Conservation (phyloP, 371 early-diverging fungal species). For the Syncephalastrum sp. region DNA sequence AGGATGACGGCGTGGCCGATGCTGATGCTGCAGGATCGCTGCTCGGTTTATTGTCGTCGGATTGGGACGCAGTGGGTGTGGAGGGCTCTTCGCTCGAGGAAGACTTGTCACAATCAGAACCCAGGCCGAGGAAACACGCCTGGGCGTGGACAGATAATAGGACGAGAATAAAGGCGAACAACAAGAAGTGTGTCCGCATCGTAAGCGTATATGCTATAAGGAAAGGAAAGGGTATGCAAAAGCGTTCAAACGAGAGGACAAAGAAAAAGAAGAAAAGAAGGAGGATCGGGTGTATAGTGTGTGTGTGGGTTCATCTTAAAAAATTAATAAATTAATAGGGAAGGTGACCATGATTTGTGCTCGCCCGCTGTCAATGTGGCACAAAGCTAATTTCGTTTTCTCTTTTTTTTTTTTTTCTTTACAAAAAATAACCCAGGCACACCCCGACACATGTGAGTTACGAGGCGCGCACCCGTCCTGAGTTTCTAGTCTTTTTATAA, state of each 20-base stretch:
- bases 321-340: conserved; percentile 7
- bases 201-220: conserved; percentile 7
- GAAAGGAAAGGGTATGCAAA: conserved; percentile 10
- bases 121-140: conserved; percentile 10
- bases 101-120: conserved; percentile 9
- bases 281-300: not conserved
- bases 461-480: too few species aligned
- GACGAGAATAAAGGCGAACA: conserved; percentile 10
- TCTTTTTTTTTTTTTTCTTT: too few species aligned
- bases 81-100: not conserved
- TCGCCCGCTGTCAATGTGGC: conserved; percentile 5
- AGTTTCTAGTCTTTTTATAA: too few species aligned
- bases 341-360: conserved; percentile 12
- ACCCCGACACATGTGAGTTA: too few species aligned
- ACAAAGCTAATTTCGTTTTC: conserved; percentile 7
- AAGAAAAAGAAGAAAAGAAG: conserved; percentile 8
- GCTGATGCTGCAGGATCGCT: not conserved
- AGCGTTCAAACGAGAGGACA: conserved; percentile 3
- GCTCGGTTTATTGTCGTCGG: not conserved
- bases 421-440: too few species aligned
- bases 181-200: conserved; percentile 12
- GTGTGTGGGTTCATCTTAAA: conserved; percentile 2
- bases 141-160: conserved; percentile 13
- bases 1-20: conserved; percentile 6
- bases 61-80: conserved; percentile 7